Base-by-base conservation (phyloP, 2,329 filamentous ascomycete genomes). In the Fusarium oligoseptatum region DNA sequence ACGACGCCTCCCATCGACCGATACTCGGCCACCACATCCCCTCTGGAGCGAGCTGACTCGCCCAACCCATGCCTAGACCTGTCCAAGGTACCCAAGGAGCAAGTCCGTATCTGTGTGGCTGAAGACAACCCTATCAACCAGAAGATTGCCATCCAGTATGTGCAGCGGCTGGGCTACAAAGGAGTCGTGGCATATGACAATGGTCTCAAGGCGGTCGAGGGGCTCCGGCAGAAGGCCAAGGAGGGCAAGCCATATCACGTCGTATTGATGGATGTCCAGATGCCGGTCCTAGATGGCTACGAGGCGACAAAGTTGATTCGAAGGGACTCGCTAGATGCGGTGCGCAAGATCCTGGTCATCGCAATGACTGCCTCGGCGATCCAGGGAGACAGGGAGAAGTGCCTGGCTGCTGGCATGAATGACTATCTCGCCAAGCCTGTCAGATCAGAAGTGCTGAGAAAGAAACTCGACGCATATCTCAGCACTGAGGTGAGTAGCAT, bases 351-450 rank as follows among this genome's bases (percentile, higher is more conserved):
- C 2, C 87, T 98, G n/a, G 94, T 98, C 58, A 98, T 98, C 77
- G 96, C 96, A 64, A 98, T 98, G 96, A 98, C 96, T 1, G 96
- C 96, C 1, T 95, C 93, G 29, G 96, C 96, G 4, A 98, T 98
- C 71, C 94, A 97, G 81, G 96, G 96, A 20, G 96, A 98, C 81
- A 89, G 95, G 57, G 96, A 98, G 81, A 98, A 97, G 84, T 98
- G 96, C 77, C 86, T 98, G n/a, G 94, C 95, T 60, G 94, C 95
- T 1, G 96, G 96, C 52, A 98, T 98, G 96, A 98, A 98, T 82
- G 97, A 98, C 79, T 98, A 98, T 79, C 89, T 98, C 1, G 95
- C 96, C 17, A 98, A 98, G 81, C 96, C 96, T 1, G 96, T 98
- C n/a, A 90, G 95, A 70, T 94, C 94, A 5, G 93, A 95, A 56